Percentiles rank a stretch among this genome's conserved stretches.
Conservation (phyloP, 495 filamentous ascomycete genomes). For the Bombardia bombarda region DNA sequence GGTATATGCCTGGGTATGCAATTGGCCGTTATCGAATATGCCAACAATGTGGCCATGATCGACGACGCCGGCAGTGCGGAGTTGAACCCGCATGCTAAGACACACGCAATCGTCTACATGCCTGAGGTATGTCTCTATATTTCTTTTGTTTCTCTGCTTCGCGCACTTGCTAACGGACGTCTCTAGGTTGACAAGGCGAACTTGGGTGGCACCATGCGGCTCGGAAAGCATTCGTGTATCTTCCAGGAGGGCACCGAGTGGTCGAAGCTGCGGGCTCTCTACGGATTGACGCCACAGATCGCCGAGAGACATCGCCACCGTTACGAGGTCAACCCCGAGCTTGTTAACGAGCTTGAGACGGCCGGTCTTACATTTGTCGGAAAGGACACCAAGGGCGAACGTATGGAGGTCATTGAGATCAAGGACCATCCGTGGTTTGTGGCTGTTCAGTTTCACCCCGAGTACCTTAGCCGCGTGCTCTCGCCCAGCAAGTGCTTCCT, state of each 20-base stretch:
- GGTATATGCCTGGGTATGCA: slow-evolving; percentile 96
- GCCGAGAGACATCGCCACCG: slow-evolving; percentile 66
- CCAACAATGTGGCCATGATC: slow-evolving; percentile 61
- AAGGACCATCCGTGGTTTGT: slow-evolving; percentile 88
- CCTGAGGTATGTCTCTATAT: slow-evolving; percentile 48
- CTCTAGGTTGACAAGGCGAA: slow-evolving; percentile 24
- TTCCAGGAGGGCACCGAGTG: slow-evolving; percentile 77
- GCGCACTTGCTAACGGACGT: not conserved
- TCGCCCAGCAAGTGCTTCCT: slow-evolving; percentile 71
- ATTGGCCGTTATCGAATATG: slow-evolving; percentile 83
- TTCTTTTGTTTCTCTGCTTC: not conserved
- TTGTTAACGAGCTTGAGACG: slow-evolving; percentile 49
- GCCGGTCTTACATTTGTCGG: slow-evolving; percentile 60
- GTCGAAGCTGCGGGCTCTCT: slow-evolving; percentile 68
- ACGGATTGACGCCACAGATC: slow-evolving; percentile 47
- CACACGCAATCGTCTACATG: slow-evolving; percentile 80
- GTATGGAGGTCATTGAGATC: slow-evolving; percentile 89
- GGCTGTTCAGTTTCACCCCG: slow-evolving; percentile 27
- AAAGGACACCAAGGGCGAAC: slow-evolving; percentile 72
- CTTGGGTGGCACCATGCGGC: slow-evolving; percentile 89
- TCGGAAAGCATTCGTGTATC: slow-evolving; percentile 64
- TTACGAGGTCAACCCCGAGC: slow-evolving; percentile 68
- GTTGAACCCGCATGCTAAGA: slow-evolving; percentile 45
- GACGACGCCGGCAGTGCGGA: slow-evolving; percentile 57
- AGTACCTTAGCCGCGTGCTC: slow-evolving; percentile 12